A percentile compares a stretch with the other conserved stretches of the same genome.
Evolutionary conservation across 1,284 basidiomycete species (phyloP).

Genomic region (Cutaneotrichosporon sp.): DNA sequence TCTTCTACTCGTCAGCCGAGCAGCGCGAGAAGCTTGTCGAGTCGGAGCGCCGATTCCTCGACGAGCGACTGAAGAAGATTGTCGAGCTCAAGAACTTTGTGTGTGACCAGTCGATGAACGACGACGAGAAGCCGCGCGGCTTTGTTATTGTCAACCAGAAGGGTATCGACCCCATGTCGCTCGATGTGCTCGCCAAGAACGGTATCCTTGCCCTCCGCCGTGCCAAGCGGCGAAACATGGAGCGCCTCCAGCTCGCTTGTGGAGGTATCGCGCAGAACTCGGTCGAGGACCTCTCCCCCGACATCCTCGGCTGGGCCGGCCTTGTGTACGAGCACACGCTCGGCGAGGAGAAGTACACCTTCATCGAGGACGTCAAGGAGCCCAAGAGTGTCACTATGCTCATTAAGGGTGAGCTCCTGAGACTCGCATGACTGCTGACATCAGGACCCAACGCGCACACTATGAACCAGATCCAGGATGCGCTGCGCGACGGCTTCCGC

Average conservation of each 20-base stretch:
- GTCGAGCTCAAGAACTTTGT: constrained; percentile 95
- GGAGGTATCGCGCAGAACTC: constrained; percentile 97
- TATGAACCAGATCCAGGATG: constrained; percentile 94
- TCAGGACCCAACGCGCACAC: constrained; percentile 89
- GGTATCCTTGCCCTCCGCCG: constrained; percentile 91
- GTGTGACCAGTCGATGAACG: constrained; percentile 83
- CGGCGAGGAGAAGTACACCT: constrained; percentile 98
- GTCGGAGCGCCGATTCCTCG: constrained; percentile 90
- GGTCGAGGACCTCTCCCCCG: constrained; percentile 90
- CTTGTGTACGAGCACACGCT: constrained; percentile 99
- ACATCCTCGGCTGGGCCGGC: constrained; percentile 92
- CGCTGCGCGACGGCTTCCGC: constrained; percentile 90
- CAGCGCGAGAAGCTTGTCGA: constrained; percentile 99
- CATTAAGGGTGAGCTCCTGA: constrained; percentile 71
- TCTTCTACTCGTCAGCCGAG: constrained; percentile 99
- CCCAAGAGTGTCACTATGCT: constrained; percentile 97
- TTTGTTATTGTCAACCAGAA: constrained; percentile 99
- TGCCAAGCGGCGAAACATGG: constrained; percentile 97
- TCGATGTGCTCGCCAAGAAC: constrained; percentile 96
- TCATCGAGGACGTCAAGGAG: constrained; percentile 92
- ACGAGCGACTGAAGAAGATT: constrained; percentile 93
- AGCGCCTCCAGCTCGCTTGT: constrained; percentile 87
- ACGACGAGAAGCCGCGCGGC: constrained; percentile 64
- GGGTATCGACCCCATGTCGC: constrained; percentile 95
- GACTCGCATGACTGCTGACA: constrained; percentile 3